A percentile compares a stretch with the other conserved stretches of the same genome.
phyloP scores from a whole-genome alignment of 2,329 filamentous ascomycete species.

The Neofusicoccum parvum region DNA sequence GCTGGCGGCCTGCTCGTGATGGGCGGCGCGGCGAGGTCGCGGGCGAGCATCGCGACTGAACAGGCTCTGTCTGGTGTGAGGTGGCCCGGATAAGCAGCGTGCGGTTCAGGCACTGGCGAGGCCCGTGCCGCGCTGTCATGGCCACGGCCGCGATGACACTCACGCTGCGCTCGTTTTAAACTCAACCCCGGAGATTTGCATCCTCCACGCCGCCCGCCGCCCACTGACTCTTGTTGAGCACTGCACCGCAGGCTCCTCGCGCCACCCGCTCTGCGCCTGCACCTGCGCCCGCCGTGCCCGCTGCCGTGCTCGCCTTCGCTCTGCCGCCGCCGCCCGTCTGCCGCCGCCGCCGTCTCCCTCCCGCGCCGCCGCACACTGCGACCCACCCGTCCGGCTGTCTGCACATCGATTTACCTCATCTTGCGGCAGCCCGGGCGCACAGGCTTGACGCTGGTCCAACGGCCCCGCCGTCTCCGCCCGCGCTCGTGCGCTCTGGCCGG shows the following conservation, averaged over 20 bases:
- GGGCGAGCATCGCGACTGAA: not conserved
- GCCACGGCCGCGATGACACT: not conserved
- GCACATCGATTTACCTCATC: not conserved
- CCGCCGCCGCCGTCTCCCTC: too few relatives aligned
- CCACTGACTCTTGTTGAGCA: not conserved
- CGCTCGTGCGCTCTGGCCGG: not conserved
- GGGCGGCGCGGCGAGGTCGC: too few relatives aligned
- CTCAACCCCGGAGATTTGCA: slow-evolving; percentile 9
- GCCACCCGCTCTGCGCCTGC: too few relatives aligned
- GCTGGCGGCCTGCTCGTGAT: not conserved
- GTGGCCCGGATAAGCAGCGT: not conserved
- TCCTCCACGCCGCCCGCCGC: not conserved
- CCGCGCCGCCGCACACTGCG: too few relatives aligned
- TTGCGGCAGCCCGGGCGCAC: not conserved
- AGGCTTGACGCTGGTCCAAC: not conserved
- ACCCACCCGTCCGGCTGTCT: too few relatives aligned
- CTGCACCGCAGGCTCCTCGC: too few relatives aligned
- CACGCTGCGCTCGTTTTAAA: not conserved
- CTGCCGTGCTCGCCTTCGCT: too few relatives aligned
- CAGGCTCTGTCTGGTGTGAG: not conserved
- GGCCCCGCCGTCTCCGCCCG: not conserved
- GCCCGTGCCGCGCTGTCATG: not conserved
- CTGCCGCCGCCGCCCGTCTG: too few relatives aligned
- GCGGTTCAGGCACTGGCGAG: not conserved
- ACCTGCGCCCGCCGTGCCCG: too few relatives aligned